Conservation (phyloP, 192 early-diverging fungal genomes). For the Backusella psychrophila region DNA sequence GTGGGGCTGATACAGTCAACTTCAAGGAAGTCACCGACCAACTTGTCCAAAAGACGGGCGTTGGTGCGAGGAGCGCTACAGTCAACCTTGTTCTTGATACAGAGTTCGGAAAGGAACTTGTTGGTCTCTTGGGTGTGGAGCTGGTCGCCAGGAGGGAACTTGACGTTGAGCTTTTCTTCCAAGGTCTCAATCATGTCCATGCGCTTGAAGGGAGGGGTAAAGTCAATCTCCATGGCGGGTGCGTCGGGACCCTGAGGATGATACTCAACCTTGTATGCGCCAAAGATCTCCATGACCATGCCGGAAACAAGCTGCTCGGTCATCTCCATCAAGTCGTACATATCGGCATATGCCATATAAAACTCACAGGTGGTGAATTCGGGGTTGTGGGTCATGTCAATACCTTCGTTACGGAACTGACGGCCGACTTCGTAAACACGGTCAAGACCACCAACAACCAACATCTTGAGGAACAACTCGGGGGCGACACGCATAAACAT, state of each 20-base stretch:
- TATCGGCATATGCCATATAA: conserved; percentile 99
- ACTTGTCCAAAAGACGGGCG: conserved; percentile 93
- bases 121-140: conserved; percentile 79
- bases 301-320: conserved; percentile 84
- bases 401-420: conserved; percentile 99
- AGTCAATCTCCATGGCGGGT: conserved; percentile 83
- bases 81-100: conserved; percentile 93
- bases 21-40: conserved; percentile 83
- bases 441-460: conserved; percentile 97
- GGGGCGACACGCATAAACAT: conserved; percentile 99
- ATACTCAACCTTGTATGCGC: conserved; percentile 89
- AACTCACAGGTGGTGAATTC: conserved; percentile 99
- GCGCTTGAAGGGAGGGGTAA: conserved; percentile 94
- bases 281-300: conserved; percentile 93
- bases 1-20: conserved; percentile 81
- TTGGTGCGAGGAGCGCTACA: conserved; percentile 93
- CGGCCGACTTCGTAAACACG: conserved; percentile 99
- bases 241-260: conserved; percentile 89
- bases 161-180: conserved; percentile 86
- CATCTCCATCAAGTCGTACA: conserved; percentile 95
- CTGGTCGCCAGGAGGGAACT: conserved; percentile 85
- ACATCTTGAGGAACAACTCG: conserved; percentile 97
- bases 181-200: conserved; percentile 91
- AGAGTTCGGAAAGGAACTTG: conserved; percentile 91
- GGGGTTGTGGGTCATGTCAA: conserved; percentile 99